These are phyloP conservation scores for Metschnikowia chrysomelidarum DNA, from an alignment of 805 yeast genomes.

Conservation along the genomic window DNA sequence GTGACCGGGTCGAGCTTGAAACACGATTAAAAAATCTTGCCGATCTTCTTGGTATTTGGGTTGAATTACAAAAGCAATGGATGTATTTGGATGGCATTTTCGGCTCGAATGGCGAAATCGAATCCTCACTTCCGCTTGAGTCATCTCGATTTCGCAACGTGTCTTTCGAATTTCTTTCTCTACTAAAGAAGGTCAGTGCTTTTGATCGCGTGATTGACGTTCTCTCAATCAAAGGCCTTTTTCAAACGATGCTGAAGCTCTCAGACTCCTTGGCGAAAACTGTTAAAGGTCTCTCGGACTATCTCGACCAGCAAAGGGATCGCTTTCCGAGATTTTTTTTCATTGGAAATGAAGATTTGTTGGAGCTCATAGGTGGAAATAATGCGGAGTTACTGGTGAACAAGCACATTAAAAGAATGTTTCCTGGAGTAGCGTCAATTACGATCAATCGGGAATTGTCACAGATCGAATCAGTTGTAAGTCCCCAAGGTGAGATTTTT, in stretches of 20 bases:
- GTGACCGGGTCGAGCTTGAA: conserved; percentile 54
- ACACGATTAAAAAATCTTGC: conserved; percentile 50
- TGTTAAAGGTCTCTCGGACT: conserved; percentile 67
- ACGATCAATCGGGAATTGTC: conserved; percentile 30
- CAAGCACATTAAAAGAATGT: conserved; percentile 67
- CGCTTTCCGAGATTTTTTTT: conserved; percentile 80
- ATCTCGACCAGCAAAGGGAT: conserved; percentile 75
- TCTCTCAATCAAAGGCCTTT: conserved; percentile 48
- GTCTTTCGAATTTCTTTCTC: conserved; percentile 56
- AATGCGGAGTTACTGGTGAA: conserved; percentile 47
- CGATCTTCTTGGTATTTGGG: conserved; percentile 63
- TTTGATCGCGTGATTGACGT: conserved; percentile 55
- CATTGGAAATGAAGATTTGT: conserved; percentile 84
- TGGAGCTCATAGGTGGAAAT: conserved; percentile 75
- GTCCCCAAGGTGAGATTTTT: conserved; percentile 67
- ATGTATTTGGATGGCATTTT: conserved; percentile 80
- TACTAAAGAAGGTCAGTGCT: conserved; percentile 50
- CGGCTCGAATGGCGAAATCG: conserved; percentile 53
- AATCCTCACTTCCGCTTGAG: conserved; percentile 66
- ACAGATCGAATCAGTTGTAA: conserved; percentile 45
- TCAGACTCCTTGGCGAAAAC: conserved; percentile 57
- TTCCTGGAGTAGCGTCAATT: conserved; percentile 56
- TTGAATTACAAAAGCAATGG: conserved; percentile 88
- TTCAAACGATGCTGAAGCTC: conserved; percentile 45
- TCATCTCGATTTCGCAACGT: conserved; percentile 61